Base-by-base conservation (phyloP, 371 early-diverging fungal species). In the Thermomucor indicae-seudaticae region DNA sequence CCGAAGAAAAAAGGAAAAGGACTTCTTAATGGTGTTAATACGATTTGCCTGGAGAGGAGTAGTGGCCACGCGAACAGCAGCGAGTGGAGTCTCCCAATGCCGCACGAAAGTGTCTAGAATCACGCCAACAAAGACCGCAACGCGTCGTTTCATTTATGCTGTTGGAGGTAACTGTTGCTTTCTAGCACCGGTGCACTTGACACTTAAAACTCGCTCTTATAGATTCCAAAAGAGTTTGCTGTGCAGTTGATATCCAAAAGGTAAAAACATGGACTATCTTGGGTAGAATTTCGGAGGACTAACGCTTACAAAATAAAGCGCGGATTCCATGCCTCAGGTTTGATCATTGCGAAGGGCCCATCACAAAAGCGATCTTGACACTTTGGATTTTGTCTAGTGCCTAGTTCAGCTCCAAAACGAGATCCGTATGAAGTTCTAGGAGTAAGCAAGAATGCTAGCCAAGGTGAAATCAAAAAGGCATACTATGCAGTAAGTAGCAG, bases 401-500 rank as follows among this genome's bases (percentile, higher is more conserved):
- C 53, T 8, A 27, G 25, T 10, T 30, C 28, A 10, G 57, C 57
- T 3, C 27, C 58, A 19, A 85, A 89, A 55, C 71, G 79, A 34
- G 92, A 96, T 58, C 81, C 83, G 24, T 97, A 96, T 64, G 78
- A 86, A 27, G 76, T 89, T 4, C 73, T 97, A 32, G 94, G 94
- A 1, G 85, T 95, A 2, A 55, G 67, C 25, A 88, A 87, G 60
- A 75, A 71, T 19, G 89, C 97, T 0, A 79, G 86, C 14, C 79
- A 83, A 32, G 59, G 75, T 23, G 96, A 96, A 44, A 93, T 97
- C 67, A 97, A 97, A 63, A 92, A 93, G 69, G 91, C 93, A 4
- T 97, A 97, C 72, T 95, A 95, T 66, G 75, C 76, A 58, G 88
- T 84, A 77, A 39, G 64, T 54, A 8, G 3, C 16, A 37, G 28